A percentile compares a stretch with the other conserved stretches of the same genome.
These are phyloP conservation scores for Fraxinus americana DNA, from an alignment of 257 asterid genomes.

Conservation along the genomic window DNA sequence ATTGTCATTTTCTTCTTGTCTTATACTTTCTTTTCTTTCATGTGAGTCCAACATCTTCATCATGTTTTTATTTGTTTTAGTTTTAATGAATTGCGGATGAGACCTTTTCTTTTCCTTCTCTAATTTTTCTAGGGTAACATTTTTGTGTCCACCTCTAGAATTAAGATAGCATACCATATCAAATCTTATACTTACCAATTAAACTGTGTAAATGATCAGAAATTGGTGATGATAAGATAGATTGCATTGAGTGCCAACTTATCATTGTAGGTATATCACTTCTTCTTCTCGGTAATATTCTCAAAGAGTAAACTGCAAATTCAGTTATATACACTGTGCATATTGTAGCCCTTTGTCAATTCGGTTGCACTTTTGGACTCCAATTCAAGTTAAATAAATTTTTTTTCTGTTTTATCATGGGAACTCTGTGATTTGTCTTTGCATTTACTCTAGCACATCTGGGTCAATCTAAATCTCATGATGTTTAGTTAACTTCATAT, in stretches of 20 bases:
- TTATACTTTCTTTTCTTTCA: too few species aligned
- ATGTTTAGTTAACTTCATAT: neutral
- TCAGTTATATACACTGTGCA: too few species aligned
- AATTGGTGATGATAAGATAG: neutral
- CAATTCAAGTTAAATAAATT: too few species aligned
- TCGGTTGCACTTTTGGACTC: too few species aligned
- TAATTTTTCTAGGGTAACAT: neutral
- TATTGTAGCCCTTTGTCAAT: neutral
- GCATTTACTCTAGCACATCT: neutral
- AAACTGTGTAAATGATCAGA: too few species aligned
- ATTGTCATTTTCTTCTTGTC: neutral
- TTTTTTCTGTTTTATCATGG: too few species aligned
- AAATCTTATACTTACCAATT: neutral
- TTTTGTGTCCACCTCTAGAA: neutral
- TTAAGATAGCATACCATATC: too few species aligned
- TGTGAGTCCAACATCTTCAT: neutral
- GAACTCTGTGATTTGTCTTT: neutral
- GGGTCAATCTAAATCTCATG: neutral
- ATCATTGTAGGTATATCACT: neutral
- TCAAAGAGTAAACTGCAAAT: too few species aligned
- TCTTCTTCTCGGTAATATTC: neutral
- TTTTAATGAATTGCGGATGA: neutral
- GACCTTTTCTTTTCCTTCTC: neutral
- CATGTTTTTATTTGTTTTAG: neutral
- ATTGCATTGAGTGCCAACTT: neutral